Base-by-base conservation (phyloP, 169 alveolate species). In the Plasmodium vinckei region DNA sequence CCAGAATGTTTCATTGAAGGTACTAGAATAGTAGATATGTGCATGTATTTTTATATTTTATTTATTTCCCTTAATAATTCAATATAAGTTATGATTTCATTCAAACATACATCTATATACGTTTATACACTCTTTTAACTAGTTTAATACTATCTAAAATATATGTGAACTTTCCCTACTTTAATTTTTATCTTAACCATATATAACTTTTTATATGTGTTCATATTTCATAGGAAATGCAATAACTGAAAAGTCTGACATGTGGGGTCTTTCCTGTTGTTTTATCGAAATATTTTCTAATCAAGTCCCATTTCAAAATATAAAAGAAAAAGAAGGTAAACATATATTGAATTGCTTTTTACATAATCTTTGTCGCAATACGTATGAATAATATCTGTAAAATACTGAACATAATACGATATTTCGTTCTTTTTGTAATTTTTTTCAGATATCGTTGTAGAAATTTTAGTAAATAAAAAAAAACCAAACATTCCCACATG, bases 211-310 rank as follows among this genome's bases (percentile, higher is more conserved):
- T 23, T 12, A 9, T 21, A 39, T 61, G 21, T 61, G 49, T 21
- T 5, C 49, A 61, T 61, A 7, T 9, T 25, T 61, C 21, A 25
- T 25, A 72, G 87, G n/a, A 21, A 72, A 72, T 23, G 44, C 89
- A 60, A 93, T 94, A 71, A 91, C 90, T 53, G 95, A 94, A 73
- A 94, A 94, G 47, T 90, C 94, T 5, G 97, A 94, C 63, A 73
- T 93, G 15, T 94, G 97, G 97, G 95, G 95, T 10, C 72, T 93
- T 54, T 96, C 94, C 27, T 94, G 97, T 86, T 94, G 97, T 54
- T 93, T 94, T 7, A 88, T 94, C 42, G 97, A 94, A 71, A 93
- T 94, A 57, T 87, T 94, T 27, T 96, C 94, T 13, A 95, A 93
- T 9, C 96, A 95, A 39, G 92, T 94, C 64, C 97, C 97, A 3